Evolutionary conservation across 23 red algal genomes (phyloP), one percentile per base, ranked within the genome.

Genomic region (Gracilaria caudata): DNA sequence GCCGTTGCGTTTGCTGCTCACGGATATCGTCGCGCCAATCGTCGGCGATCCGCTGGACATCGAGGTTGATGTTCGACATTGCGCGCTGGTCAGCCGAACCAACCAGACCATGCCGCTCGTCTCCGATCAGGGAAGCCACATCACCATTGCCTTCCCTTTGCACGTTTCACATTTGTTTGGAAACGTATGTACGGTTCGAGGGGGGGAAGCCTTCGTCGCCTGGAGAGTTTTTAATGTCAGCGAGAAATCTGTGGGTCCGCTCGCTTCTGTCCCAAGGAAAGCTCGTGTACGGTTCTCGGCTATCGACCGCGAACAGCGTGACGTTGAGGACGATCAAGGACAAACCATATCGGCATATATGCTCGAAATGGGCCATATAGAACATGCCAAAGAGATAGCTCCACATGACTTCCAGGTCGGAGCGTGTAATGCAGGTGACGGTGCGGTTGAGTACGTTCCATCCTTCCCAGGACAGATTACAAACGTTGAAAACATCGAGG

Each of bases 211-310:
- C 28, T 65, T 65, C 13, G 60, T 65, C 6, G 60, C 28, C 13
- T 65, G 26, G 60, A 29, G 13, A 36, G 60, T 65, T 65, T 9
- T 33, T 33, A 65, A 65, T 65, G 60, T 65, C 28, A 65, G 60
- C 13, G 60, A 65, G 33, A 5, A 65, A 13, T 29, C 60, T 29
- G 13, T 65, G 4, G 60, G 60, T 13, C 26, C 33, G 13, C 9
- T 7, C 13, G 60, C 60, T 33, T 9, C 60, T 4, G 60, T 65
- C 13, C 60, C 26, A 36, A 65, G 60, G 33, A 21, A 40, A 21
- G 19, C 41, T 44, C 66, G 41, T 44, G 36, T 73, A 3, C 66
- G 66, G 23, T 73, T 73, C 37, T 46, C 41, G 19, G 28, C 28
- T 73, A 21, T 73, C 36, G 66, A 73, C 28, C 41, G 7, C 14